Conservation (phyloP, 805 yeast species). For the Starmerella gropengiesseri region DNA sequence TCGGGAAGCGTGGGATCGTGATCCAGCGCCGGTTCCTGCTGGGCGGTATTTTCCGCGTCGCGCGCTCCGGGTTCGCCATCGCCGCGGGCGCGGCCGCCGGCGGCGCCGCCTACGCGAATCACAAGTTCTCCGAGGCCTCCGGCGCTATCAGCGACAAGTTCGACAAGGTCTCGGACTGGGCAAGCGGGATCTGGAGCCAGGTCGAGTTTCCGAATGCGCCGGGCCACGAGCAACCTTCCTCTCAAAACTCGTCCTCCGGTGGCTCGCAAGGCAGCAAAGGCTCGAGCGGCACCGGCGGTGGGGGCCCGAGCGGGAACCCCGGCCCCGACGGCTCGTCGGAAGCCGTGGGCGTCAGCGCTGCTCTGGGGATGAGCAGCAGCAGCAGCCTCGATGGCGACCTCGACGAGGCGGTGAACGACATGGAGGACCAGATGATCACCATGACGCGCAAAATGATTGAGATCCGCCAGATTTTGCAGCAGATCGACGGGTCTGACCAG, state of each 20-base stretch:
- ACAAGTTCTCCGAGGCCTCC: conserved; percentile 82
- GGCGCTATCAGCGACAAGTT: conserved; percentile 58
- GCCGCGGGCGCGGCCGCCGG: conserved; percentile 86
- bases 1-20: conserved; percentile 17
- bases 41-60: conserved; percentile 23
- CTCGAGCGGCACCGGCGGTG: background rate
- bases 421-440: conserved; percentile 63
- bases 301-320: conserved; percentile 5
- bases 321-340: conserved; percentile 25
- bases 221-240: too few species aligned
- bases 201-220: conserved; percentile 13
- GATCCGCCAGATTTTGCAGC: conserved; percentile 66
- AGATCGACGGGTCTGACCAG: conserved; percentile 64
- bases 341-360: conserved; percentile 32
- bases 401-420: conserved; percentile 44
- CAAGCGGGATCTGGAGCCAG: conserved; percentile 29
- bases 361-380: conserved; percentile 30
- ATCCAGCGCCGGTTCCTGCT: conserved; percentile 22
- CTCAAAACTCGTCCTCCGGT: too few species aligned
- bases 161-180: conserved; percentile 45
- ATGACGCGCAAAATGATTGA: conserved; percentile 95
- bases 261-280: conserved; percentile 7
- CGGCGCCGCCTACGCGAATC: conserved; percentile 84
- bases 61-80: conserved; percentile 42
- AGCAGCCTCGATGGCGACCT: conserved; percentile 46